Evolutionary conservation across 129 eudicot species (phyloP), one percentile per base, ranked within the genome.

Genomic region (Escallonia rubra): DNA sequence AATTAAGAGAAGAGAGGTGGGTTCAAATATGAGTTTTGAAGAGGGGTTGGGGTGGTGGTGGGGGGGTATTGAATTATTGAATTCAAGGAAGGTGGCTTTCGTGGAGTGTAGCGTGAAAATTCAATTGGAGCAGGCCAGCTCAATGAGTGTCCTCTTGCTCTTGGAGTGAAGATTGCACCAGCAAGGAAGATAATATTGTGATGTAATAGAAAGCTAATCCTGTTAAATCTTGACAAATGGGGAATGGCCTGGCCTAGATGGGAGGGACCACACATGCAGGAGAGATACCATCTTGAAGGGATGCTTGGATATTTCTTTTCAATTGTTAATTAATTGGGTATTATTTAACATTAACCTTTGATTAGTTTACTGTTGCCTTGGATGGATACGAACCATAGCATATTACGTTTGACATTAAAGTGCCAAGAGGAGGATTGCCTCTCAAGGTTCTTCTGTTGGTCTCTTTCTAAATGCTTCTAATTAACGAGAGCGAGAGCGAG

Each of bases 61-160:
- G 54, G 65, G 64, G 50, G 10, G 13, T 63, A 3, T 13, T 80
- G 82, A 76, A 78, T 82, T 51, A 74, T 82, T 77, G 78, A 15
- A 44, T 71, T 71, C 73, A 65, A 59, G 5, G 78, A 72, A 83
- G 74, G 72, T 70, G 78, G 81, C 74, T 77, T 66, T 77, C 59
- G 59, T 73, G 86, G 78, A 76, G 65, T 75, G 58, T 74, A 76
- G 83, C 70, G 87, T 59, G 67, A 81, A 81, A 82, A 50, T 79
- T 71, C 69, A 84, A 45, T 76, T 68, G 44, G 73, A 79, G 59
- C 70, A 64, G 70, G 85, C 73, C 78, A 74, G 77, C 85, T 64
- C 72, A 61, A 15, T n/a, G 38, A 58, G 71, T 77, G 79, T 77
- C 79, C 15, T 69, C 38, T 68, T 75, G 69, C 66, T 68, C 76